Evolutionary conservation across 768 basidiomycete species (phyloP), one percentile per base, ranked within the genome.

Genomic region (Paxillus ammoniavirescens): DNA sequence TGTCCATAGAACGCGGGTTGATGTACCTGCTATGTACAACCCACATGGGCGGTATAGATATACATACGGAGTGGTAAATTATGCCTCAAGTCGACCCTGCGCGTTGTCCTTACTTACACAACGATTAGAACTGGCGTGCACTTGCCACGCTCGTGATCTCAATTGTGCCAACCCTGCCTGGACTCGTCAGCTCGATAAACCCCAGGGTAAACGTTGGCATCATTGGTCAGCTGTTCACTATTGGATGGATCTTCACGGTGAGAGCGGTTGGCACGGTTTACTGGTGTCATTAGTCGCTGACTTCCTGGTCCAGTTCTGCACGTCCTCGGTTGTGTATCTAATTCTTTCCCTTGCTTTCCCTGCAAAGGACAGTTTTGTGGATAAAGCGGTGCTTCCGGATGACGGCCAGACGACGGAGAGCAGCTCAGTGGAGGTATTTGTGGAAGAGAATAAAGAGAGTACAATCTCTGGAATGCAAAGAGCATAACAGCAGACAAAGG

Each of bases 11-110:
- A 73, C 84, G 35, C 82, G 80, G 41, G 82, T 93, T 36, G 89
- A 93, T 59, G 88, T 94, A 1, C 88, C 89, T 3, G 83, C 88
- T 3, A 87, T 95, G 80, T 96, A 94, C 64, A 78, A 82, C 59
- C 90, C 88, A 8, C 73, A 83, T 38, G 91, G 91, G 1, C 77
- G 88, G 50, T 94, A 94, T 68, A 72, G 79, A n/a, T 94, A 93
- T 68, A 82, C 75, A 61, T 76, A 76, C 40, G 92, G 92, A 48
- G 77, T 87, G 48, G 89, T 89, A 63, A 64, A 58, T 64, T 17
- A 35, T 9, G 33, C 33, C 8, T 33, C 30, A 9, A 15, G 7
- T 37, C 13, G 30, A 30, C 10, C 48, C n/a, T 49, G 51, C 46
- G 10, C 14, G 21, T 10, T 37, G 30, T 7, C 37, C 37, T 28